Percentiles rank a stretch among this genome's conserved stretches.
These are phyloP conservation scores for Fusarium sp. DNA, from an alignment of 2,329 filamentous ascomycete genomes.

Conservation along the genomic window DNA sequence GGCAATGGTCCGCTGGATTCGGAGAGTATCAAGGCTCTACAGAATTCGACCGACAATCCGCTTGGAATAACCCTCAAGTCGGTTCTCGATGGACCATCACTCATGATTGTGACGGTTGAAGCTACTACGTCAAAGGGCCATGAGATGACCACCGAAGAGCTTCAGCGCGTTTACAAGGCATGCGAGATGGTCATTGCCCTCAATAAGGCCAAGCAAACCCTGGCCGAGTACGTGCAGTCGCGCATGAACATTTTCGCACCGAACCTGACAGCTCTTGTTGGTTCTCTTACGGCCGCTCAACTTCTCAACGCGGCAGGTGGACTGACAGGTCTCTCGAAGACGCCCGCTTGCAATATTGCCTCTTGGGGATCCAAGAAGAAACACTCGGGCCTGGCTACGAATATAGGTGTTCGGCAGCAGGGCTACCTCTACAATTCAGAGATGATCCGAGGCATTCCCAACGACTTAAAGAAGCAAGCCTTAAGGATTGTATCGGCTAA, in stretches of 20 bases:
- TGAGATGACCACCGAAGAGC: constrained; percentile 79
- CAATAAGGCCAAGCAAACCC: constrained; percentile 84
- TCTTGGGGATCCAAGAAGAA: constrained; percentile 92
- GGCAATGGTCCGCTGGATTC: constrained; percentile 90
- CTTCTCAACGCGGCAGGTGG: constrained; percentile 96
- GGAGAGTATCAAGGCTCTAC: constrained; percentile 82
- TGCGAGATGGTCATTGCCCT: constrained; percentile 91
- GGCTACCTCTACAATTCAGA: constrained; percentile 94
- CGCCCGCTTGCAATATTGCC: constrained; percentile 91
- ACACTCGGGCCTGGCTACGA: constrained; percentile 88
- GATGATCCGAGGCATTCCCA: constrained; percentile 86
- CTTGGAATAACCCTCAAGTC: constrained; percentile 80
- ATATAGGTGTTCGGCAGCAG: constrained; percentile 89
- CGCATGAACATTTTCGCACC: constrained; percentile 97
- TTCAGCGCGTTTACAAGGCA: constrained; percentile 79
- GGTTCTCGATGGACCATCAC: constrained; percentile 86
- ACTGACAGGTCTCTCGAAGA: constrained; percentile 88
- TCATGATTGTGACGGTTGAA: constrained; percentile 97
- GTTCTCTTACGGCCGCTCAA: constrained; percentile 92
- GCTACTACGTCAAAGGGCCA: constrained; percentile 89
- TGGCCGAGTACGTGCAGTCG: constrained; percentile 95
- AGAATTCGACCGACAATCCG: constrained; percentile 81
- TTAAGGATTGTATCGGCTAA: constrained; percentile 96
- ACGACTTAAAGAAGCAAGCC: constrained; percentile 89
- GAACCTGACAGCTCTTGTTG: constrained; percentile 90